These are phyloP conservation scores for Phytophthora meadii DNA, from an alignment of 352 stramenopile genomes.

Conservation along the genomic window DNA sequence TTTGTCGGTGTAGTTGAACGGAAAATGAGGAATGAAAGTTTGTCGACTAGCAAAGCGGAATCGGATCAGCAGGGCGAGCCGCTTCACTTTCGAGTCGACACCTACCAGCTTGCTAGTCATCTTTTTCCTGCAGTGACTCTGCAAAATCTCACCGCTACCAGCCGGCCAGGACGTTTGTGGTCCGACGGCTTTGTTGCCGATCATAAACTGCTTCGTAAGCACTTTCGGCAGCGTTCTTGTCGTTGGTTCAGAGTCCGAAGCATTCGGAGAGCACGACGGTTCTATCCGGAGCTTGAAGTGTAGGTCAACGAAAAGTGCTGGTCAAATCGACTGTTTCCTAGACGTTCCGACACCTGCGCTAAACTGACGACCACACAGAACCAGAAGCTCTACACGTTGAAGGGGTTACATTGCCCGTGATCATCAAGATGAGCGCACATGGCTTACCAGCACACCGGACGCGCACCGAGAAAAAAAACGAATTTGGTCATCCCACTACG, in stretches of 20 bases:
- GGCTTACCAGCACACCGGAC: neutral
- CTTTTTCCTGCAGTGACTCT: slow-evolving; percentile 8
- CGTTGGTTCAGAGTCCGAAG: neutral
- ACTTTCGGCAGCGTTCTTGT: neutral
- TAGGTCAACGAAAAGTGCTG: neutral
- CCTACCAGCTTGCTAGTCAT: slow-evolving; percentile 16
- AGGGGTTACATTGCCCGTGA: slow-evolving; percentile 15
- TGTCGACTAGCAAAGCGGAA: neutral
- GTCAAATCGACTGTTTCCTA: neutral
- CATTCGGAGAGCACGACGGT: slow-evolving; percentile 11
- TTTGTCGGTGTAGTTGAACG: slow-evolving; percentile 3
- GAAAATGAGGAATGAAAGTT: slow-evolving; percentile 20
- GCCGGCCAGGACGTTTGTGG: slow-evolving; percentile 15
- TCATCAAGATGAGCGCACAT: slow-evolving; percentile 9
- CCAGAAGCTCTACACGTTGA: neutral
- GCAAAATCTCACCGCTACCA: neutral
- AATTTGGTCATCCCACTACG: no score
- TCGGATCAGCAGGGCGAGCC: neutral
- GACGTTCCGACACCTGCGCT: neutral
- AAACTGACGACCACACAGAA: neutral
- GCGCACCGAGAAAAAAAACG: no score
- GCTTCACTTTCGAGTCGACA: slow-evolving; percentile 3
- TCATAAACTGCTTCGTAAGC: slow-evolving; percentile 5
- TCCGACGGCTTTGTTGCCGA: neutral
- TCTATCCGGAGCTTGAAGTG: slow-evolving; percentile 20